phyloP scores from a whole-genome alignment of 2,329 filamentous ascomycete species.

The Dactylellina haptotyla region DNA sequence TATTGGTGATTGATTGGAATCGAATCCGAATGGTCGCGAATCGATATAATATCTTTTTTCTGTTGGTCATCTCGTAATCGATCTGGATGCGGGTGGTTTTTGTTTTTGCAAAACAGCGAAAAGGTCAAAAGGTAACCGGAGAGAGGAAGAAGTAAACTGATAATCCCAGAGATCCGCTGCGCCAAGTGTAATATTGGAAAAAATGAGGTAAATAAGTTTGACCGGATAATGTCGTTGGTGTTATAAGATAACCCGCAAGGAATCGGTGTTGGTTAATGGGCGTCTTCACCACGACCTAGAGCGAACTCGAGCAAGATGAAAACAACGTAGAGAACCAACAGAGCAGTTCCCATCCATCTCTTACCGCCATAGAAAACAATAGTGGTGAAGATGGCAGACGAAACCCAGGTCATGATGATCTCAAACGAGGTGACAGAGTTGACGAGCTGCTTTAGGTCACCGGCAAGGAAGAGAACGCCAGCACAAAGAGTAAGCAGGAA shows the following conservation, averaged over 20 bases:
- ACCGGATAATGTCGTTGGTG: background rate
- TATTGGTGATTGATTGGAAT: conserved; percentile 12
- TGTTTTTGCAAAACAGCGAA: conserved; percentile 19
- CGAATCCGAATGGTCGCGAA: background rate
- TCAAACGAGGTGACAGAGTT: conserved; percentile 59
- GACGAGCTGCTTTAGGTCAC: conserved; percentile 57
- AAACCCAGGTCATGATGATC: conserved; percentile 59
- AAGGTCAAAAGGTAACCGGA: conserved; percentile 8
- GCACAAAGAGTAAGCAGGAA: conserved; percentile 67
- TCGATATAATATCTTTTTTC: conserved; percentile 11
- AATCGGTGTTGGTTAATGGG: conserved; percentile 9
- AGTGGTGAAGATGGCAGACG: conserved; percentile 58
- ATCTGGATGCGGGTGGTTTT: conserved; percentile 38
- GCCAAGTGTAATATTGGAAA: too few species aligned
- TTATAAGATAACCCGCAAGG: too few species aligned
- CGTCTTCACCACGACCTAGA: conserved; percentile 39
- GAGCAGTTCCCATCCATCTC: conserved; percentile 60
- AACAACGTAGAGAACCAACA: conserved; percentile 59
- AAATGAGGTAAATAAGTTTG: too few species aligned
- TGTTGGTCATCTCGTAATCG: conserved; percentile 49
- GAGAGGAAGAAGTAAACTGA: conserved; percentile 16
- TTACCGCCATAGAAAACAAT: conserved; percentile 59
- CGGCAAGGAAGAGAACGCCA: conserved; percentile 61
- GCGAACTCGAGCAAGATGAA: conserved; percentile 57
- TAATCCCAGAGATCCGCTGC: conserved; percentile 52